Base-by-base conservation (phyloP, 345 rosid genomes). In the Punica granatum region DNA sequence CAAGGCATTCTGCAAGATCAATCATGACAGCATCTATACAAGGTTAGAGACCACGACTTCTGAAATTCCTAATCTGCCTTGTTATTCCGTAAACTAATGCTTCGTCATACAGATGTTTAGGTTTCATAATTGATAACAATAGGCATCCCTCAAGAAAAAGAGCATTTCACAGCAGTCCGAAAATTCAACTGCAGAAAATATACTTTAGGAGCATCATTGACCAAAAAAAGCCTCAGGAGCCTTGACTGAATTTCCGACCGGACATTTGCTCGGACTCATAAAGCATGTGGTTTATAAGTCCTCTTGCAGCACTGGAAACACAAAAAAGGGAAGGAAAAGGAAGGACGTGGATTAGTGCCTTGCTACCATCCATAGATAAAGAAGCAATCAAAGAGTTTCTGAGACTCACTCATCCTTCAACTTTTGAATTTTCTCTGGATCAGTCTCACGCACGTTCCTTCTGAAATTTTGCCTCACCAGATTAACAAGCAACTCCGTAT, bases 381-480 rank as follows among this genome's bases (percentile, higher is more conserved):
- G 48, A 54, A 19, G 36, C 18, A 16, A 26, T n/a, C 30, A 53
- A 34, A 36, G 44, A 64, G 35, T 53, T 64, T 43, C 13, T 11
- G 31, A 69, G 69, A 82, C 96, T 88, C 67, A 92, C 99, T 88
- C 96, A 66, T 91, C 98, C 80, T 89, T 91, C 69, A 91, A 72
- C 74, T 89, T 85, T 65, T 92, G 93, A 77, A 94, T 92, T 79
- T 91, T 92, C 72, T 84, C 90, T 3, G 93, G 90, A 80, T 94
- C 96, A 6, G 84, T 83, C 89, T 88, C 99, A 34, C 84, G 85
- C 84, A 78, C 86, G 78, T 94, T 78, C 75, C 72, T 85, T 75
- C 79, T 91, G 70, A 94, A 94, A 73, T 91, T 96, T 75, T 89
- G 96, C 70, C 98, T 88, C 62, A 94, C 92, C 85, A 88, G 81